Evolutionary conservation across 2,329 filamentous ascomycete genomes (phyloP).

Genomic region (Neonectria neomacrospora): DNA sequence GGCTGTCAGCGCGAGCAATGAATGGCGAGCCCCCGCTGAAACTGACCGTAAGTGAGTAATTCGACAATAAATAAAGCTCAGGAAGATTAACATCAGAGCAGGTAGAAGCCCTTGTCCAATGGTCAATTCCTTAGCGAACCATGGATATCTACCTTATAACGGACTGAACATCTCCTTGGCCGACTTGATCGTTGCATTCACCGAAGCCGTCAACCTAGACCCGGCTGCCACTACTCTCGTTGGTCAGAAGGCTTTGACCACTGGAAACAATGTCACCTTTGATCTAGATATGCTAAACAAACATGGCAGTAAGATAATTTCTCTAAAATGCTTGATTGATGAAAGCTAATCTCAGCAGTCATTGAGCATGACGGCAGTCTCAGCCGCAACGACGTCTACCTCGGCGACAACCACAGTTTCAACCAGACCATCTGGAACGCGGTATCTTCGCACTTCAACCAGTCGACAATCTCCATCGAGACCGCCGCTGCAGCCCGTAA

Average conservation of each 20-base stretch:
- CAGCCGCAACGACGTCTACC: slow-evolving; percentile 37
- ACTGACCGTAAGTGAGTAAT: slow-evolving; percentile 30
- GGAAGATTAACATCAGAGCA: slow-evolving; percentile 15
- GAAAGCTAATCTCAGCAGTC: slow-evolving; percentile 21
- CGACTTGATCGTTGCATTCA: slow-evolving; percentile 28
- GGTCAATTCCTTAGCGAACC: slow-evolving; percentile 21
- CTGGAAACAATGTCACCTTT: slow-evolving; percentile 36
- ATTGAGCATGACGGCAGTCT: slow-evolving; percentile 40
- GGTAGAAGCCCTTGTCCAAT: slow-evolving; percentile 24
- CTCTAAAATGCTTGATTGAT: fast-evolving
- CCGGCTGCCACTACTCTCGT: slow-evolving; percentile 39
- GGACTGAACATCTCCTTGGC: slow-evolving; percentile 20
- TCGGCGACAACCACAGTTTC: slow-evolving; percentile 40
- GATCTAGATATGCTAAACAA: slow-evolving; percentile 36
- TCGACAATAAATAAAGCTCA: not conserved
- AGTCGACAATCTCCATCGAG: slow-evolving; percentile 37
- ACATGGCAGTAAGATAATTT: slow-evolving; percentile 28
- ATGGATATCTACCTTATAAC: slow-evolving; percentile 17
- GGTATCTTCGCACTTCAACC: slow-evolving; percentile 33
- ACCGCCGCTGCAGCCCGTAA: slow-evolving; percentile 37
- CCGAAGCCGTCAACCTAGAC: slow-evolving; percentile 38
- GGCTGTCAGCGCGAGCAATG: slow-evolving; percentile 32
- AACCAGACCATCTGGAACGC: slow-evolving; percentile 37
- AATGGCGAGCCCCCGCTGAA: slow-evolving; percentile 29
- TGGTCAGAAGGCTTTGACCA: slow-evolving; percentile 32